A percentile compares a stretch with the other conserved stretches of the same genome.
Conservation (phyloP, 345 rosid species). For the Orychophragmus violaceus region DNA sequence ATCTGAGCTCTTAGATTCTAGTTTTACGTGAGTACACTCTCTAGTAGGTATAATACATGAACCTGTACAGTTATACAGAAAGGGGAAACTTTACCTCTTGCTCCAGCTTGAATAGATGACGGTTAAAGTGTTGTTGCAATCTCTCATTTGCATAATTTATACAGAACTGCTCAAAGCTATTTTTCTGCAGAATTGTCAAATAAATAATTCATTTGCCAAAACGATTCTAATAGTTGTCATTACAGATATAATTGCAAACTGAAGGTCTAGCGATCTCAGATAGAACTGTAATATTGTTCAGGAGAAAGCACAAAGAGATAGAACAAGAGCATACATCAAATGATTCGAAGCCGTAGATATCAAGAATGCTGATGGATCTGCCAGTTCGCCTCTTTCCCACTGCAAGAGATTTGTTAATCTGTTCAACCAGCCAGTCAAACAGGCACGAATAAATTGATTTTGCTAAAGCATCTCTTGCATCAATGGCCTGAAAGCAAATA, state of each 20-base stretch:
- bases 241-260: background rate
- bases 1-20: background rate
- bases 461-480: conserved; percentile 90
- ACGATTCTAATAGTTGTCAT: background rate
- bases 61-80: background rate
- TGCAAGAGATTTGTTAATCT: conserved; percentile 90
- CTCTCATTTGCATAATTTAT: conserved; percentile 99
- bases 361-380: conserved; percentile 98
- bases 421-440: conserved; percentile 95
- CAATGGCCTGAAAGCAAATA: conserved; percentile 58
- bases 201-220: background rate
- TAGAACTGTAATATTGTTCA: background rate
- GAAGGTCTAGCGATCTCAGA: background rate
- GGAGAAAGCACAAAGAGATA: conserved; percentile 13
- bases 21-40: background rate
- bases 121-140: conserved; percentile 96
- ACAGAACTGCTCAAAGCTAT: conserved; percentile 99
- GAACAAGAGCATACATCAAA: conserved; percentile 60
- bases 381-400: conserved; percentile 93
- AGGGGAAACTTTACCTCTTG: conserved; percentile 65
- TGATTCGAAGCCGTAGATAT: conserved; percentile 97
- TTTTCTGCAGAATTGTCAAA: too few relatives aligned
- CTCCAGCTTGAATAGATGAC: conserved; percentile 95
- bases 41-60: background rate
- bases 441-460: conserved; percentile 88